A percentile compares a stretch with the other conserved stretches of the same genome.
These are phyloP conservation scores for Stephania yunnanensis DNA, from an alignment of 164 flowering plant species.

Conservation along the genomic window DNA sequence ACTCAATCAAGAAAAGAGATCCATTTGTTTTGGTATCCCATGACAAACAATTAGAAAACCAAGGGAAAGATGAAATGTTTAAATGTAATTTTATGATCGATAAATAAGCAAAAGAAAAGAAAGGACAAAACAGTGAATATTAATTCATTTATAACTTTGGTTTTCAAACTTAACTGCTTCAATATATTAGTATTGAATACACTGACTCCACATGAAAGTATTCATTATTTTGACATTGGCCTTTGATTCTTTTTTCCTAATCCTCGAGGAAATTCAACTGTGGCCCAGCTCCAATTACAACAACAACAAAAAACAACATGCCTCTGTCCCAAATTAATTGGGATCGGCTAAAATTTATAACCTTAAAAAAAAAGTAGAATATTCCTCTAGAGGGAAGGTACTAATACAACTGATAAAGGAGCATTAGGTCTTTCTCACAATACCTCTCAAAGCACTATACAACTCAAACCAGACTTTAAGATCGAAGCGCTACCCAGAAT, in stretches of 20 bases:
- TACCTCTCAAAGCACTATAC: background rate
- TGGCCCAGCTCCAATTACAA: background rate
- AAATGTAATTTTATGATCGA: background rate
- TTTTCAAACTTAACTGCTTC: background rate
- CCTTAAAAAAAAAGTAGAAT: background rate
- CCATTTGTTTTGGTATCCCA: background rate
- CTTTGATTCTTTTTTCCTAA: background rate
- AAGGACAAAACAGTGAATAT: background rate
- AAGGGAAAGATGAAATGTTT: background rate
- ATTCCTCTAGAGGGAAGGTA: background rate
- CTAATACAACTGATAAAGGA: background rate
- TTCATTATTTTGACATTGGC: background rate
- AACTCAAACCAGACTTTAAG: background rate
- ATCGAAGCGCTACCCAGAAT: background rate
- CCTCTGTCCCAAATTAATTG: background rate
- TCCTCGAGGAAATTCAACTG: background rate
- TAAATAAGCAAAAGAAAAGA: background rate
- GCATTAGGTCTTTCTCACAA: background rate
- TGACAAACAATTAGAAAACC: background rate
- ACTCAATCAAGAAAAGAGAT: background rate
- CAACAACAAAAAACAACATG: background rate
- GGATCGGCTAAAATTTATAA: no score
- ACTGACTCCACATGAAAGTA: background rate
- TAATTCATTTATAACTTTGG: background rate
- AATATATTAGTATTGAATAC: background rate